These are phyloP conservation scores for Pinus tabuliformis DNA, from an alignment of 75 land plant species.

Conservation along the genomic window DNA sequence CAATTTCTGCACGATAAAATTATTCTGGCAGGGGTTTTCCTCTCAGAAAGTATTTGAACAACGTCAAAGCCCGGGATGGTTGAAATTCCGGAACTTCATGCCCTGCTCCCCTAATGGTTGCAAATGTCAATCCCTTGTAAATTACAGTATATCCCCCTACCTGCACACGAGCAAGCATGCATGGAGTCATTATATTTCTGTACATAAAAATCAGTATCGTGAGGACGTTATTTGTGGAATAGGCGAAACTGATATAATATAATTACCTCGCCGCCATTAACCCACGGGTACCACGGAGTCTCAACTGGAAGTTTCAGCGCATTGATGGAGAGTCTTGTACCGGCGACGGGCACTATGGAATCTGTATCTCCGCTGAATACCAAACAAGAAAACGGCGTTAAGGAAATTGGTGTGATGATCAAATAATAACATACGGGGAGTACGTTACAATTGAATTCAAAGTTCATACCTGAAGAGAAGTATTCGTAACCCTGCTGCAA, in stretches of 20 bases:
- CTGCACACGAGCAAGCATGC: neutral
- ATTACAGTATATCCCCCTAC: slow-evolving; percentile 53
- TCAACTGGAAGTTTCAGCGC: slow-evolving; percentile 21
- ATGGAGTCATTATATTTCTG: no score
- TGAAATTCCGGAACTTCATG: slow-evolving; percentile 60
- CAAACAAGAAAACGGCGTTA: neutral
- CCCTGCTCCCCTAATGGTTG: slow-evolving; percentile 67
- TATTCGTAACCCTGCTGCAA: slow-evolving; percentile 67
- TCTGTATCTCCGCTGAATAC: slow-evolving; percentile 61
- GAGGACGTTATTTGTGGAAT: neutral
- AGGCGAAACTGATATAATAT: neutral
- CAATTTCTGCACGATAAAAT: no score
- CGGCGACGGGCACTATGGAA: slow-evolving; percentile 35
- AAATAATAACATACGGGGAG: no score
- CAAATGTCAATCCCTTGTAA: slow-evolving; percentile 46
- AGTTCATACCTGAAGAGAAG: slow-evolving; percentile 2
- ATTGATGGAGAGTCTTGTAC: slow-evolving; percentile 24
- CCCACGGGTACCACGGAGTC: slow-evolving; percentile 42
- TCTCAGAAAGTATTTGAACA: neutral
- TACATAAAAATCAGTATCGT: slow-evolving; percentile 31
- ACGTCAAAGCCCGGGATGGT: no score
- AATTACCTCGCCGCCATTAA: neutral
- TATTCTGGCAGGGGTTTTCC: no score
- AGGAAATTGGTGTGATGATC: neutral
- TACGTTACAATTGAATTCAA: slow-evolving; percentile 53